Conservation (phyloP, 768 basidiomycete species). For the Boletus sensibilis region DNA sequence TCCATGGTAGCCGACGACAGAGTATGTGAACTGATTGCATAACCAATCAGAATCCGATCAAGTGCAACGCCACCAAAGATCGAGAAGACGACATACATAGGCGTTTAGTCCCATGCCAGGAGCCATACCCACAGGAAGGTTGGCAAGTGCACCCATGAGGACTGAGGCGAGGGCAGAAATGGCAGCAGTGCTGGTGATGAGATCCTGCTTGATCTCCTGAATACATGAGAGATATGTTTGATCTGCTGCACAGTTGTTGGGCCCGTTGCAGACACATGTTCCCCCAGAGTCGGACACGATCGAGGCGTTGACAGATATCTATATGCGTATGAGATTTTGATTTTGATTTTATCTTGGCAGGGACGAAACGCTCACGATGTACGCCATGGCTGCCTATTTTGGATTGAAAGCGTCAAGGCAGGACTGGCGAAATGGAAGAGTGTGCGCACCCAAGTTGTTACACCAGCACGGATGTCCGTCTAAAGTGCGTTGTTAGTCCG, state of each 20-base stretch:
- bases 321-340: neutral
- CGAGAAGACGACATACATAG: slow-evolving; percentile 50
- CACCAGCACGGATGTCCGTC: slow-evolving; percentile 76
- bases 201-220: slow-evolving; percentile 63
- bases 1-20: slow-evolving; percentile 84
- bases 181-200: slow-evolving; percentile 82
- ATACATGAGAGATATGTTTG: slow-evolving; percentile 55
- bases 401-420: slow-evolving; percentile 2
- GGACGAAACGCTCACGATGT: slow-evolving; percentile 54
- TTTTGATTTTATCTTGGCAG: neutral
- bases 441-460: slow-evolving; percentile 76
- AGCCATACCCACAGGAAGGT: slow-evolving; percentile 87
- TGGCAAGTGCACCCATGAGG: slow-evolving; percentile 82
- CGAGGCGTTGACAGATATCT: slow-evolving; percentile 85
- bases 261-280: slow-evolving; percentile 70
- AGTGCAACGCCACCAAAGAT: neutral
- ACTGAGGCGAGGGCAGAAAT: slow-evolving; percentile 71
- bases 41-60: neutral
- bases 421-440: neutral
- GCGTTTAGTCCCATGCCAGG: slow-evolving; percentile 84
- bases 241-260: slow-evolving; percentile 55
- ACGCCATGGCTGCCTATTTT: slow-evolving; percentile 73
- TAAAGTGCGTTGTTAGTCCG: slow-evolving; percentile 27
- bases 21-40: slow-evolving; percentile 72
- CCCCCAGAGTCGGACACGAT: slow-evolving; percentile 78